These are phyloP conservation scores for Camellia lanceoleosa DNA, from an alignment of 148 eudicot genomes.

Conservation along the genomic window DNA sequence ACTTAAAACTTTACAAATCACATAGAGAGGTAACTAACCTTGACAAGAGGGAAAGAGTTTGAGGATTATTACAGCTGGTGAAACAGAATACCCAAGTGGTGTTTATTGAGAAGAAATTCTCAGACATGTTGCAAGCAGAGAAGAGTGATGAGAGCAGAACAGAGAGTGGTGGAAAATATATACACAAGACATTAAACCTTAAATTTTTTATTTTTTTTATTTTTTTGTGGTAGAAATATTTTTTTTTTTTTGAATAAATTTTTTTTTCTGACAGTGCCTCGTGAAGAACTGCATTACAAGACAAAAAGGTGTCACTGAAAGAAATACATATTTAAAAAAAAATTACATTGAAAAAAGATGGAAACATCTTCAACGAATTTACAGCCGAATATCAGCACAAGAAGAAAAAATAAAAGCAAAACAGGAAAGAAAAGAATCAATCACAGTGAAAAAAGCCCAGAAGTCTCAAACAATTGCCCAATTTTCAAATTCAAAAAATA, in stretches of 20 bases:
- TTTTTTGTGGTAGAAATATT: neutral
- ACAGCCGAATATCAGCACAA: conserved; percentile 13
- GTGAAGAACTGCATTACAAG: conserved; percentile 53
- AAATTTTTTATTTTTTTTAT: neutral
- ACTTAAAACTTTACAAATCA: no score
- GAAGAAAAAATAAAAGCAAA: neutral
- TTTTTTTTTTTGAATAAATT: no score
- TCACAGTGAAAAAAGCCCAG: neutral
- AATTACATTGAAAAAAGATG: neutral
- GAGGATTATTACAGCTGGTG: neutral
- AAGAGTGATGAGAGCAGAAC: conserved; percentile 27
- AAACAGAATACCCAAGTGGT: neutral
- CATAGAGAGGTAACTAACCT: no score
- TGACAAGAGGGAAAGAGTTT: no score
- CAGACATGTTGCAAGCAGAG: conserved; percentile 32
- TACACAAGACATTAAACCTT: conserved; percentile 11
- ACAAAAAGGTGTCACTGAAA: conserved; percentile 56
- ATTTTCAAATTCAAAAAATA: conserved; percentile 15
- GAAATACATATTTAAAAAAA: conserved; percentile 27
- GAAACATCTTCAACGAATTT: conserved; percentile 21
- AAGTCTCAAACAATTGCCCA: neutral
- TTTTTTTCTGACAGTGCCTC: conserved; percentile 46
- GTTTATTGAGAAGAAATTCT: no score
- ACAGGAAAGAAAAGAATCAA: neutral
- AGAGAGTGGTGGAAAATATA: conserved; percentile 23